Evolutionary conservation across 2,329 filamentous ascomycete species (phyloP).

Genomic region (Colletotrichum ledebouriae): DNA sequence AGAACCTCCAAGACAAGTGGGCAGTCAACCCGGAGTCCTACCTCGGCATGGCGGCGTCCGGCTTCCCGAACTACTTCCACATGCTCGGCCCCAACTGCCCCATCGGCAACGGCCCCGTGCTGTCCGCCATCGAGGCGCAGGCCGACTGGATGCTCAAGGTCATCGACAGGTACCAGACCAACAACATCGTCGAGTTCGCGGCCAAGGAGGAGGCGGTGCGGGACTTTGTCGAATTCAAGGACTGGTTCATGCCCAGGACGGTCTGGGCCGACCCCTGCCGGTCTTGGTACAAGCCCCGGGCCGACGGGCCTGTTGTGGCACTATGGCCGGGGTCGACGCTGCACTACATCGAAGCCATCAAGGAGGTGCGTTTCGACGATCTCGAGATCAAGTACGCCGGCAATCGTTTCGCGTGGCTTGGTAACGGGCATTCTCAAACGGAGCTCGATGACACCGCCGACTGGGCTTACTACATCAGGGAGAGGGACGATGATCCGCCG

Average conservation of each 20-base stretch:
- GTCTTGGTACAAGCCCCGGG: constrained; percentile 43
- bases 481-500: constrained; percentile 51
- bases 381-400: constrained; percentile 56
- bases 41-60: constrained; percentile 48
- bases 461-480: constrained; percentile 55
- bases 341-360: constrained; percentile 64
- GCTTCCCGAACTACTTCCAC: constrained; percentile 50
- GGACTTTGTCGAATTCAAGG: constrained; percentile 64
- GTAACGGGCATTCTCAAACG: constrained; percentile 58
- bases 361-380: constrained; percentile 61
- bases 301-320: constrained; percentile 34
- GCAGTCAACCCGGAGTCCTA: constrained; percentile 48
- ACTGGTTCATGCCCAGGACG: constrained; percentile 59
- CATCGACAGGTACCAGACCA: constrained; percentile 63
- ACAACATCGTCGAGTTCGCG: constrained; percentile 59
- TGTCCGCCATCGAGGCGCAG: constrained; percentile 60
- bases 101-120: constrained; percentile 55
- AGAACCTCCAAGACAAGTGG: constrained; percentile 50
- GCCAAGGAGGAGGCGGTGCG: constrained; percentile 61
- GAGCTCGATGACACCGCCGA: constrained; percentile 57
- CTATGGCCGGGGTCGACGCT: constrained; percentile 53
- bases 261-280: constrained; percentile 61
- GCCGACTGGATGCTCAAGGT: constrained; percentile 64
- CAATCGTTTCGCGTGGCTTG: constrained; percentile 56
- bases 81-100: constrained; percentile 57